Percentiles rank a stretch among this genome's conserved stretches.
Evolutionary conservation across 176 grass and related monocot species (phyloP).

Genomic region (Sorghum bicolor): DNA sequence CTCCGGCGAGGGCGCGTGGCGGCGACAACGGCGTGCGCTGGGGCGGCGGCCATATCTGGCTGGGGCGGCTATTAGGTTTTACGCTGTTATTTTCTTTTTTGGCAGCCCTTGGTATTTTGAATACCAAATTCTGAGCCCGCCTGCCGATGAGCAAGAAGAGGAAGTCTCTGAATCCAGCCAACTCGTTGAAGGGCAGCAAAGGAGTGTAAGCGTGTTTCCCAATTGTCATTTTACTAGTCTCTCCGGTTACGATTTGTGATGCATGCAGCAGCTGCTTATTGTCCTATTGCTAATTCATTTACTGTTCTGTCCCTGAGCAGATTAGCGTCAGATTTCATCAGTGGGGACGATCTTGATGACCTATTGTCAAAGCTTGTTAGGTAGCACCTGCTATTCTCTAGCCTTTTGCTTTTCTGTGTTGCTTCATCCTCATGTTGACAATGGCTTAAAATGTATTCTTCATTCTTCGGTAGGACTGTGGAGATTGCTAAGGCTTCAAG

Average conservation of each 20-base stretch:
- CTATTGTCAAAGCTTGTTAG: conserved; percentile 54
- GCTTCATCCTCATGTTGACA: conserved; percentile 9
- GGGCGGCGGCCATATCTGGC: neutral
- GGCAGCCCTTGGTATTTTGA: neutral
- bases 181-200: conserved; percentile 23
- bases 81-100: neutral
- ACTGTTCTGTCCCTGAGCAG: conserved; percentile 6
- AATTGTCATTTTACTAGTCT: neutral
- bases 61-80: neutral
- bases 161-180: conserved; percentile 14
- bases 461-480: conserved; percentile 45
- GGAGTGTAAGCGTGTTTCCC: conserved; percentile 3
- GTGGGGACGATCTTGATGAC: conserved; percentile 56
- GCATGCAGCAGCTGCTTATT: neutral
- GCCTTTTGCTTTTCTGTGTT: neutral
- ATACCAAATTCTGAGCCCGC: neutral
- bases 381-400: conserved; percentile 1
- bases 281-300: neutral
- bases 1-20: too few relatives aligned
- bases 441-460: neutral
- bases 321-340: conserved; percentile 38
- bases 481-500: conserved; percentile 70
- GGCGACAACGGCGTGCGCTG: neutral
- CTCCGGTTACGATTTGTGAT: neutral
- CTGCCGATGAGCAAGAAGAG: conserved; percentile 43